phyloP scores from a whole-genome alignment of 2,329 filamentous ascomycete genomes.

The Ophiostoma quercus region DNA sequence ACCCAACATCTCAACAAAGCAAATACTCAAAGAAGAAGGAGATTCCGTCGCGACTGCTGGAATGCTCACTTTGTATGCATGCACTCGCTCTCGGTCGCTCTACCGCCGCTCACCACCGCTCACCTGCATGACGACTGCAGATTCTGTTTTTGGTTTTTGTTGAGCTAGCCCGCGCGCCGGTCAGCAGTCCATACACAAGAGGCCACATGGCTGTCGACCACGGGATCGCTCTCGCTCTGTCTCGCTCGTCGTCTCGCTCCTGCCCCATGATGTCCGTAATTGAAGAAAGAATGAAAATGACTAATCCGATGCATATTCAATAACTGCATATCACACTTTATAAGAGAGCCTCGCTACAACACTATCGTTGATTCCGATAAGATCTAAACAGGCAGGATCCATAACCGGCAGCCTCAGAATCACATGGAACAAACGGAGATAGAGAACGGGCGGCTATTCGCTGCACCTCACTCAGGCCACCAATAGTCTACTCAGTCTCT shows the following conservation, averaged over 20 bases:
- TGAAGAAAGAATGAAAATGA: not conserved
- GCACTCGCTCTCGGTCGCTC: not conserved
- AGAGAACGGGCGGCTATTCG: constrained; percentile 7
- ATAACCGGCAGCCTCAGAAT: constrained; percentile 2
- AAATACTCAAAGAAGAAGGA: not conserved
- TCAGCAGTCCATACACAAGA: not conserved
- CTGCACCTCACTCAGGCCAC: not conserved
- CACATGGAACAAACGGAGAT: not conserved
- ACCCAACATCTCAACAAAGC: not conserved
- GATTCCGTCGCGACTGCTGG: not conserved
- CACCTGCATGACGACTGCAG: not conserved
- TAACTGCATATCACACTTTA: not conserved
- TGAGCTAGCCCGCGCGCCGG: not conserved
- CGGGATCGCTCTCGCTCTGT: not conserved
- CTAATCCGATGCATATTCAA: not conserved
- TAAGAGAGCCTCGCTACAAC: not conserved
- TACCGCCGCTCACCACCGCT: too few species aligned
- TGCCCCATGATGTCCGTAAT: not conserved
- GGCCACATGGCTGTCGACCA: not conserved
- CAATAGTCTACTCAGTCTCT: too few species aligned
- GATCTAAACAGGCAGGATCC: not conserved
- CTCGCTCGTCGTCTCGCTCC: not conserved
- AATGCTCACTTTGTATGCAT: not conserved
- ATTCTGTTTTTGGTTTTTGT: not conserved
- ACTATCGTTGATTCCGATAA: not conserved